Conservation (phyloP, 2,329 filamentous ascomycete species). For the Neofusicoccum kwambonambiense region DNA sequence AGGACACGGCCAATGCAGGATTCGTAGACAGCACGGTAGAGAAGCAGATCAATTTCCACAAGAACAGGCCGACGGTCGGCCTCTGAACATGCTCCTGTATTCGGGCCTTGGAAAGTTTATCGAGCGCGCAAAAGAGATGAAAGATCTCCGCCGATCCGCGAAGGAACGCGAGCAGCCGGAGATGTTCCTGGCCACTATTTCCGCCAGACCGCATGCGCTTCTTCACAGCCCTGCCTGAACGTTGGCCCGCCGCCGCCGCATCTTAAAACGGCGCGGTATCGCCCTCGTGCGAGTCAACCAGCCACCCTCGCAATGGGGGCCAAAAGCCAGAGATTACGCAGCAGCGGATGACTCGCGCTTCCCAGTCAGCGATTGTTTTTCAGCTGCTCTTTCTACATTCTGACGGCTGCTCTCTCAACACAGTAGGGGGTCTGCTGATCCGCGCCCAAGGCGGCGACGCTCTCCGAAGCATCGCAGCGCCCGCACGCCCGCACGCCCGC, state of each 20-base stretch:
- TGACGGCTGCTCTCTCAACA: neutral
- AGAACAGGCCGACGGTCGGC: neutral
- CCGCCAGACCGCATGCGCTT: neutral
- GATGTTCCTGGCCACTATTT: neutral
- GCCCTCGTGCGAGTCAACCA: neutral
- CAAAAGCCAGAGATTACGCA: neutral
- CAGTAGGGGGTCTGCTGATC: neutral
- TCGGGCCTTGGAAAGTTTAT: slow-evolving; percentile 6
- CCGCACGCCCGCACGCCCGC: neutral
- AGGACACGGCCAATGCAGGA: neutral
- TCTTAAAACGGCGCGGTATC: neutral
- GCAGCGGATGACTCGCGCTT: neutral
- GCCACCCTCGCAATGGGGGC: neutral
- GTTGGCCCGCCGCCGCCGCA: neutral
- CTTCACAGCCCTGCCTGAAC: neutral
- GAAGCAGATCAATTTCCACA: neutral
- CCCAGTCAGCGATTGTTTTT: neutral
- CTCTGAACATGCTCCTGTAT: neutral
- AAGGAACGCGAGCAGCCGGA: neutral
- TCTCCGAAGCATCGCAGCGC: neutral
- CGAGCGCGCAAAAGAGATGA: neutral
- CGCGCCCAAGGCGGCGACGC: neutral
- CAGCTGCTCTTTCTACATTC: neutral
- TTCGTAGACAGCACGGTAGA: neutral
- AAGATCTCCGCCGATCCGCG: neutral